A percentile compares a stretch with the other conserved stretches of the same genome.
Evolutionary conservation across 2,329 filamentous ascomycete species (phyloP).

Genomic region (Fusarium vanettenii): DNA sequence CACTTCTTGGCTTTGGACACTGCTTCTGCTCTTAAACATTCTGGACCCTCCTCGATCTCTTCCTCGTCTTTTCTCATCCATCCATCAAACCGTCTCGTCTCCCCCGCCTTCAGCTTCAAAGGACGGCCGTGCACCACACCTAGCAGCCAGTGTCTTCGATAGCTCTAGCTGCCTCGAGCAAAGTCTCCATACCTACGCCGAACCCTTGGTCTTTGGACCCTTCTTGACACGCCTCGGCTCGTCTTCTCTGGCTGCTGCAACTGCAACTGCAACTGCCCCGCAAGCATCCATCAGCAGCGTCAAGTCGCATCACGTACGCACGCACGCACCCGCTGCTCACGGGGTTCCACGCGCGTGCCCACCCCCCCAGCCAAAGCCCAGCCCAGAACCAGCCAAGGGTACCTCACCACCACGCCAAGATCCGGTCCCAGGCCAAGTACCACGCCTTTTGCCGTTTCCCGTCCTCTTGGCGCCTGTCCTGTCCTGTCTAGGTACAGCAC

Average conservation of each 20-base stretch:
- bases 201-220: constrained; percentile 15
- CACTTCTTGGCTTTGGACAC: constrained; percentile 19
- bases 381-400: not conserved
- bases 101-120: constrained; percentile 32
- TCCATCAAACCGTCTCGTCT: not conserved
- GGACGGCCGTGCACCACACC: constrained; percentile 25
- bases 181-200: not conserved
- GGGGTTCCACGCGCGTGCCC: constrained; percentile 12
- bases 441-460: constrained; percentile 21
- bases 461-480: constrained; percentile 33
- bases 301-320: constrained; percentile 21
- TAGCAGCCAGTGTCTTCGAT: constrained; percentile 11
- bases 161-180: not conserved
- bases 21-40: not conserved
- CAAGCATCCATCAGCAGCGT: constrained; percentile 21
- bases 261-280: constrained; percentile 16
- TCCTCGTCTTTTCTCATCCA: not conserved
- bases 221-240: not conserved
- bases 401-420: constrained; percentile 24
- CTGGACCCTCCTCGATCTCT: not conserved
- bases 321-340: constrained; percentile 15
- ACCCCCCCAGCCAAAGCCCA: not conserved
- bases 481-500: constrained; percentile 17
- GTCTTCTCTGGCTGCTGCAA: not conserved
- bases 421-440: constrained; percentile 19